Evolutionary conservation across 306 rosid genomes (phyloP), one percentile per base, ranked within the genome.

Genomic region (Vigna trinervia): DNA sequence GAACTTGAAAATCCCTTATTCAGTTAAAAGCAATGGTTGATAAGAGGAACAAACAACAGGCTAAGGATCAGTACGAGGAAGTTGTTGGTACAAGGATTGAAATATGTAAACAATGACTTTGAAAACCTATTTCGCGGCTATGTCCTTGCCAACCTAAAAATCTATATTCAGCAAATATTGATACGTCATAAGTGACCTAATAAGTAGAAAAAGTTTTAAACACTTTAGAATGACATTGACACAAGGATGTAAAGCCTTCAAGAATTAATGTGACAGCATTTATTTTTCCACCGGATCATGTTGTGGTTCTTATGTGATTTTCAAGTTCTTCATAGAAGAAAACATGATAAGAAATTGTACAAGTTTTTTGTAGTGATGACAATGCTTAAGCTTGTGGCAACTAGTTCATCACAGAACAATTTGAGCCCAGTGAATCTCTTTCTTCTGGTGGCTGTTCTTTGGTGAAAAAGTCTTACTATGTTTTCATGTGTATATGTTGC

Each of bases 181-280:
- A n/a, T 71, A 77, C 34, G 80, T 68, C 79, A 72, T 77, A 19
- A 64, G 71, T 71, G 85, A 77, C 85, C 36, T 56, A 68, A 81
- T 58, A 64, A 22, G 22, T 32, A 26, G 28, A 26, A 30, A 7
- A 69, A 36, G 20, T 65, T 48, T 78, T n/a, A 39, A 77, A 70
- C 71, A 52, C 51, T 59, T 50, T 39, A 76, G 69, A 60, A 52
- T 76, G 81, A 82, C 63, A 82, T 12, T 62, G 78, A 82, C 63
- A 14, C 13, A 53, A 71, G 47, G 73, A 80, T 51, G 59, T 34
- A 9, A 61, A 26, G 22, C 71, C 28, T 26, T 26, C 28, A 26
- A 26, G 28, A 26, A 26, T 26, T 45, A 65, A 81, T 59, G 84
- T 28, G 81, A 75, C 78, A 41, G 45, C 81, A 59, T 81, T 61